Conservation (phyloP, 2,329 filamentous ascomycete species). For the Pyrenophora teres region DNA sequence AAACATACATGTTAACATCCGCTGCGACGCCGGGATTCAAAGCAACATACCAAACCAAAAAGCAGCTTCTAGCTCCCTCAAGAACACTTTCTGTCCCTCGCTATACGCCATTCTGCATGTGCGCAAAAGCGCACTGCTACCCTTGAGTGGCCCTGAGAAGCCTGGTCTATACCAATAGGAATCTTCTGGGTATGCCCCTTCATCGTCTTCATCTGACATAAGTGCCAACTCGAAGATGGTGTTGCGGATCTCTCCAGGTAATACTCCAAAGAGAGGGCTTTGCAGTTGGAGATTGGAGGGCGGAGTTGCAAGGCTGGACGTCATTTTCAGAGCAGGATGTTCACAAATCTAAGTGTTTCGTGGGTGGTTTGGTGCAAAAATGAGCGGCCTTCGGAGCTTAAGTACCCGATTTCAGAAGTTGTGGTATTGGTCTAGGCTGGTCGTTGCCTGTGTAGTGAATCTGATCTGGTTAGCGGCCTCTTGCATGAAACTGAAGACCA, state of each 20-base stretch:
- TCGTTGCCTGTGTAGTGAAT: not conserved
- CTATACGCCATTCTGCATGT: conserved; percentile 12
- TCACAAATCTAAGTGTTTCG: too few relatives aligned
- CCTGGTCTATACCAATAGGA: conserved; percentile 16
- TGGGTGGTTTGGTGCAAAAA: not conserved
- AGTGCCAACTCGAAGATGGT: conserved; percentile 11
- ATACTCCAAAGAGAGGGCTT: conserved; percentile 9
- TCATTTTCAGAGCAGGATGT: not conserved
- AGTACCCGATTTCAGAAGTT: not conserved
- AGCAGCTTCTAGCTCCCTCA: conserved; percentile 10
- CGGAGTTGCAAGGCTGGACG: not conserved
- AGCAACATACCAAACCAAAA: conserved; percentile 14
- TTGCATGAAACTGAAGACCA: not conserved
- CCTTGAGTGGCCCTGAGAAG: conserved; percentile 10
- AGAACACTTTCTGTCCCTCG: conserved; percentile 13
- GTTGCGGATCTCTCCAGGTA: conserved; percentile 14
- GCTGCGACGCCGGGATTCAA: not conserved
- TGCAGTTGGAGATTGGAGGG: conserved; percentile 9
- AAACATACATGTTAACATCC: not conserved
- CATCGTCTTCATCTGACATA: conserved; percentile 11
- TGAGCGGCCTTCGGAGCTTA: not conserved
- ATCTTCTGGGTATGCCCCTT: conserved; percentile 9
- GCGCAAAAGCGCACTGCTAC: conserved; percentile 10
- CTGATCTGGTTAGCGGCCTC: not conserved
- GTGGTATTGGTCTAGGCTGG: not conserved